Conservation (phyloP, 2,329 filamentous ascomycete genomes). For the Fusarium sororula region DNA sequence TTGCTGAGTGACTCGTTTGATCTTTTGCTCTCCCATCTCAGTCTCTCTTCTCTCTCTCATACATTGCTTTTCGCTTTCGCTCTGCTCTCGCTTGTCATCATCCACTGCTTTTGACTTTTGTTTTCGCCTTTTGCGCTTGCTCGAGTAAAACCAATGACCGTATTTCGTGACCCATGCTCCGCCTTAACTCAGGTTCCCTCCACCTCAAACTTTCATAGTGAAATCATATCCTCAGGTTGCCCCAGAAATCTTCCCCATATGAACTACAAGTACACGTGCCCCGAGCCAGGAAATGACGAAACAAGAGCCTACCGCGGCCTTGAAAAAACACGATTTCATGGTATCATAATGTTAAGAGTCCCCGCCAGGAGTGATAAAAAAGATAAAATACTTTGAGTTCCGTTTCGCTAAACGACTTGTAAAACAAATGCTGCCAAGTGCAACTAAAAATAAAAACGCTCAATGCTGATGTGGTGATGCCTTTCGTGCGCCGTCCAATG, state of each 20-base stretch:
- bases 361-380: constrained; percentile 37
- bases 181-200: neutral
- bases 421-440: constrained; percentile 38
- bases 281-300: constrained; percentile 33
- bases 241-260: constrained; percentile 34
- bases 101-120: constrained; percentile 35
- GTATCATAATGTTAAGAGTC: constrained; percentile 44
- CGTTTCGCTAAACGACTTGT: constrained; percentile 30
- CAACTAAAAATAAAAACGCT: constrained; percentile 39
- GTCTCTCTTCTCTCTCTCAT: neutral
- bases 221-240: constrained; percentile 39
- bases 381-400: constrained; percentile 21
- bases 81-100: constrained; percentile 18
- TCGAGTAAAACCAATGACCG: constrained; percentile 24
- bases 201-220: constrained; percentile 12
- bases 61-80: constrained; percentile 11
- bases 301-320: constrained; percentile 28
- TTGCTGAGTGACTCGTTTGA: constrained; percentile 27
- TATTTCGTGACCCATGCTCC: constrained; percentile 14
- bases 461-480: constrained; percentile 42
- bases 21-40: constrained; percentile 22
- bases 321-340: constrained; percentile 41
- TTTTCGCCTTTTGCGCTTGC: constrained; percentile 24
- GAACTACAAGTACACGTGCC: constrained; percentile 43
- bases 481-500: constrained; percentile 44